phyloP scores from a whole-genome alignment of 2,329 filamentous ascomycete species.

The Camillea tinctor region DNA sequence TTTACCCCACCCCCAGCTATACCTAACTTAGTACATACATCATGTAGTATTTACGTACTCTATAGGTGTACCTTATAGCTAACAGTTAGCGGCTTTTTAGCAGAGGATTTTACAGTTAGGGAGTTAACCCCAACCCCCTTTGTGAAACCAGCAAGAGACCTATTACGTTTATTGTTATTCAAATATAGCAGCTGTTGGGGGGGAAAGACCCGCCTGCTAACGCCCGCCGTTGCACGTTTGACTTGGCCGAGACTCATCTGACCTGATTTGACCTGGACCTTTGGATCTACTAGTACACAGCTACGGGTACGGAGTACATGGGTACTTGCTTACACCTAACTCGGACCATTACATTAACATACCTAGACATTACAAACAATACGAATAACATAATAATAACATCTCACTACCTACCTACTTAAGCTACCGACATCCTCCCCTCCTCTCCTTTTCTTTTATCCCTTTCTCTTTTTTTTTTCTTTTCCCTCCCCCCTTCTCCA shows the following conservation, averaged over 20 bases:
- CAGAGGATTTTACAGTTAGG: background rate
- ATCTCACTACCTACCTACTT: slow-evolving; percentile 2
- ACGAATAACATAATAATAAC: background rate
- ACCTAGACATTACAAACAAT: background rate
- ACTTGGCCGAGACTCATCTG: background rate
- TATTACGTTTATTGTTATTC: background rate
- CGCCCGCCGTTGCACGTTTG: background rate
- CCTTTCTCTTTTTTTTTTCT: slow-evolving; percentile 8
- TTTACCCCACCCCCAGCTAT: background rate
- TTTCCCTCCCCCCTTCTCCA: slow-evolving; percentile 9
- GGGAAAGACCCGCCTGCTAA: background rate
- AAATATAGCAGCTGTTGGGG: background rate
- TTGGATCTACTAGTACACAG: too few relatives aligned
- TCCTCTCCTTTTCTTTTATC: slow-evolving; percentile 6
- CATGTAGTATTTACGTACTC: too few relatives aligned
- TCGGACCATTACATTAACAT: too few relatives aligned
- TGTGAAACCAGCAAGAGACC: background rate
- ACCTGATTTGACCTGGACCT: background rate
- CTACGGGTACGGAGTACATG: too few relatives aligned
- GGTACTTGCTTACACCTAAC: too few relatives aligned
- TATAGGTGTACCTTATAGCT: background rate
- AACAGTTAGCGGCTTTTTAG: background rate
- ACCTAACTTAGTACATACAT: background rate
- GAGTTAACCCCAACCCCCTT: too few relatives aligned
- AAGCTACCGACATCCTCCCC: slow-evolving; percentile 3